Evolutionary conservation across 75 land plant genomes (phyloP), one percentile per base, ranked within the genome.

Genomic region (Gnetum montanum): DNA sequence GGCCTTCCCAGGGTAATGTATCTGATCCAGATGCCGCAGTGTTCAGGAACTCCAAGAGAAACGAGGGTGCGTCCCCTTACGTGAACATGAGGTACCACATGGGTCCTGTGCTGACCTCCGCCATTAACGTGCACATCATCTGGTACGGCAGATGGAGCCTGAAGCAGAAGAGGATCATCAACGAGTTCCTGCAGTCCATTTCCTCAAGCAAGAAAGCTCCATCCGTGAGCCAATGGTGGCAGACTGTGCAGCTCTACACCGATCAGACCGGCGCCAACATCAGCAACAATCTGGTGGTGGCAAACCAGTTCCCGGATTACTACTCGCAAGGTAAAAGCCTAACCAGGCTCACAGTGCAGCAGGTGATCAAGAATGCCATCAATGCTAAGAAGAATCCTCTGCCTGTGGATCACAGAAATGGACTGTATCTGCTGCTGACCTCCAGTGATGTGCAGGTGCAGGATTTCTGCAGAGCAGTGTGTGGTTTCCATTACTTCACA

Each of bases 221-320:
- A 23, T 80, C 88, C 16, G 89, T 88, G 28, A 37, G 76, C 54
- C 68, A 57, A 19, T 88, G 94, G 94, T 88, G 94, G 88, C 13
- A 54, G 22, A 84, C 85, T 2, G 78, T 70, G 30, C 65, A 59
- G 58, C 77, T 84, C 24, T 84, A 84, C 71, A 70, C 84, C 1
- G 88, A 84, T 55, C 81, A 70, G 25, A 80, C 83, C 12, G 77
- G 77, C 1, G 23, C 71, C 33, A 84, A 84, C 66, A 55, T 84
- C 65, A 75, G 78, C 44, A 56, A 52, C 18, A 29, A 31, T 40
- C 45, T 83, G 10, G 36, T 65, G 3, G 26, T 65, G 6, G 61
- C 62, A 26, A 48, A 12, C 30, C 41, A 65, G 49, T 46, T 23
- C 36, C 28, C 57, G 13, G 68, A 55, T 38, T 46, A 50, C 30